These are phyloP conservation scores for Plenodomus biglobosus DNA, from an alignment of 2,329 filamentous ascomycete genomes.

Conservation along the genomic window DNA sequence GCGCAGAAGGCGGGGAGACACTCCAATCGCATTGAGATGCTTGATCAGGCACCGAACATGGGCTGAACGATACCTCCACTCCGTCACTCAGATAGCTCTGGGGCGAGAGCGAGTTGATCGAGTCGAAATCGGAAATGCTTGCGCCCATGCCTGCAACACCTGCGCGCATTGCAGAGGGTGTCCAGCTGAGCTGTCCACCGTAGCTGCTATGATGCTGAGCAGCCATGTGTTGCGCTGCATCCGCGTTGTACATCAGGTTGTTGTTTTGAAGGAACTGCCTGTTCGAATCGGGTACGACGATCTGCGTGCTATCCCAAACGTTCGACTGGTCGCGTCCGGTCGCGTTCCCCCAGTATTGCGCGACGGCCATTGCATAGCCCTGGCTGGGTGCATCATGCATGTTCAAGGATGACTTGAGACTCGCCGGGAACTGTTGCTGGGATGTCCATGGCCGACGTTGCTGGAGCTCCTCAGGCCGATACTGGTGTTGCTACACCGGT, in stretches of 20 bases:
- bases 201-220: conserved; percentile 9
- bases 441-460: conserved; percentile 9
- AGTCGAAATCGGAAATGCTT: conserved; percentile 11
- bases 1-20: neutral
- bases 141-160: conserved; percentile 2
- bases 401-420: neutral
- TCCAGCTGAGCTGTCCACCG: conserved; percentile 1
- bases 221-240: conserved; percentile 2
- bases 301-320: conserved; percentile 7
- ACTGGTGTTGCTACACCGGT: conserved; percentile 10
- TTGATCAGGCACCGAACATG: conserved; percentile 7
- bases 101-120: conserved; percentile 20
- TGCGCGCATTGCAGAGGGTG: neutral
- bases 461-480: conserved; percentile 5
- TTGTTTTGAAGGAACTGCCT: conserved; percentile 7
- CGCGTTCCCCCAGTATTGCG: conserved; percentile 3
- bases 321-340: neutral
- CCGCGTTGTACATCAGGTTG: conserved; percentile 10
- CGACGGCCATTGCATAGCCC: neutral
- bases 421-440: neutral
- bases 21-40: conserved; percentile 8
- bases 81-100: conserved; percentile 24
- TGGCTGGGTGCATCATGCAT: neutral
- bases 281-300: conserved; percentile 8
- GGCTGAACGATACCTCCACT: conserved; percentile 8